Percentiles rank a stretch among this genome's conserved stretches.
These are phyloP conservation scores for Calonectria fujianensis DNA, from an alignment of 2,329 filamentous ascomycete species.

Conservation along the genomic window DNA sequence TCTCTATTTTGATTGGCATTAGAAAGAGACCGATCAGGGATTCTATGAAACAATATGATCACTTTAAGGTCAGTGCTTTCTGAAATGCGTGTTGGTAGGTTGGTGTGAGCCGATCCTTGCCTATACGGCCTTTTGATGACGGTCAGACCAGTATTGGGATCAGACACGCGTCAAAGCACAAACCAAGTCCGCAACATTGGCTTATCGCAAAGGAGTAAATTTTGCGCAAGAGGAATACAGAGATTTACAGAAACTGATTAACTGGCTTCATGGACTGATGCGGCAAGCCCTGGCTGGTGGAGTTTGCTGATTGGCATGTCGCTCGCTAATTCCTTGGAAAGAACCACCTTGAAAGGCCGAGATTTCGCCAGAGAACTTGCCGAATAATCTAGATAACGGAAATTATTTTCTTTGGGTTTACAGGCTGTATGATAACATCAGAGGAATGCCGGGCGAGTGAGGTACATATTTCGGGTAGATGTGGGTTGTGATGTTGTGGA, in stretches of 20 bases:
- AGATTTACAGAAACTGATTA: no score
- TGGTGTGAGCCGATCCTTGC: conserved; percentile 1
- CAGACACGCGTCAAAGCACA: not conserved
- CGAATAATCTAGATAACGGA: no score
- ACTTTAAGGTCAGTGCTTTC: not conserved
- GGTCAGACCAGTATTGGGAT: no score
- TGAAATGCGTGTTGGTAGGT: not conserved
- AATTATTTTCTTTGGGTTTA: not conserved
- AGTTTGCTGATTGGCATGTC: not conserved
- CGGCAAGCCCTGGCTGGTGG: not conserved
- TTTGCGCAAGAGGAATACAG: not conserved
- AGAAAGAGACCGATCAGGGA: not conserved
- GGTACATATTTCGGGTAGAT: not conserved
- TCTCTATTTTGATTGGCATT: not conserved
- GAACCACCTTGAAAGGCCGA: not conserved
- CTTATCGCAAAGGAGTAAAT: not conserved
- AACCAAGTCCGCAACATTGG: no score
- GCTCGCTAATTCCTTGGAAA: not conserved
- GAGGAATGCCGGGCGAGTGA: not conserved
- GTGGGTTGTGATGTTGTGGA: not conserved
- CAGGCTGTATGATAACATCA: not conserved
- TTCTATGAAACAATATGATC: not conserved
- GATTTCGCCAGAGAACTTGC: not conserved
- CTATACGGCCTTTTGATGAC: not conserved
- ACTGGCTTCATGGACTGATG: not conserved